phyloP scores from a whole-genome alignment of 495 filamentous ascomycete genomes.

The Terfezia boudieri region DNA sequence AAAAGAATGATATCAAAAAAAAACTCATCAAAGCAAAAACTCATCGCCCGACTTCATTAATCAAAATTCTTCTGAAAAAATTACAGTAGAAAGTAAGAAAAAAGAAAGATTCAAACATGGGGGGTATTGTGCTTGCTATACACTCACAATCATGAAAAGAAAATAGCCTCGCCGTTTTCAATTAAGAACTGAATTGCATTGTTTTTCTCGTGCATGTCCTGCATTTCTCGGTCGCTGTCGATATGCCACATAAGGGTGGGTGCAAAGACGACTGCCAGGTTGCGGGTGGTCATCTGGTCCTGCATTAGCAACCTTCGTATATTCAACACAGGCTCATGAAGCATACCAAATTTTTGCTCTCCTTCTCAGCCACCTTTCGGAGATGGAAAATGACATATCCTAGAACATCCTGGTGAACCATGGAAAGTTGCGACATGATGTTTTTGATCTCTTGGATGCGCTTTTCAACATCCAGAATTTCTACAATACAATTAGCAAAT shows the following conservation, averaged over 20 bases:
- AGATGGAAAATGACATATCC: constrained; percentile 92
- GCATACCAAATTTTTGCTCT: constrained; percentile 52
- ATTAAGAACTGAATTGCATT: constrained; percentile 73
- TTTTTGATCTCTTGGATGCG: constrained; percentile 45
- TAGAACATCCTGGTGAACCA: constrained; percentile 63
- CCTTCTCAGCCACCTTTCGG: constrained; percentile 59
- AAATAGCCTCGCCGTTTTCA: constrained; percentile 62
- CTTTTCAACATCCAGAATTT: constrained; percentile 30
- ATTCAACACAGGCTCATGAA: no score
- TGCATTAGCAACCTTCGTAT: background rate
- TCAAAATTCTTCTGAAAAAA: no score
- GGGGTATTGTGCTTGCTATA: no score
- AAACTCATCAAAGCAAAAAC: no score
- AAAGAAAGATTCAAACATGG: no score
- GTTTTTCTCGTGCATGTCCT: constrained; percentile 83
- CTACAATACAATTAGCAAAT: constrained; percentile 20
- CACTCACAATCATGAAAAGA: constrained; percentile 16
- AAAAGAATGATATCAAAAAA: no score
- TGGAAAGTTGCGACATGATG: constrained; percentile 53
- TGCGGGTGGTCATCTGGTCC: constrained; percentile 65
- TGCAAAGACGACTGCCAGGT: constrained; percentile 91
- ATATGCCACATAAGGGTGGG: constrained; percentile 88
- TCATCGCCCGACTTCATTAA: no score
- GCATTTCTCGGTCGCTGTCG: constrained; percentile 81
- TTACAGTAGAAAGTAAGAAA: no score